Evolutionary conservation across 768 basidiomycete species (phyloP).

Genomic region (Russula sp.): DNA sequence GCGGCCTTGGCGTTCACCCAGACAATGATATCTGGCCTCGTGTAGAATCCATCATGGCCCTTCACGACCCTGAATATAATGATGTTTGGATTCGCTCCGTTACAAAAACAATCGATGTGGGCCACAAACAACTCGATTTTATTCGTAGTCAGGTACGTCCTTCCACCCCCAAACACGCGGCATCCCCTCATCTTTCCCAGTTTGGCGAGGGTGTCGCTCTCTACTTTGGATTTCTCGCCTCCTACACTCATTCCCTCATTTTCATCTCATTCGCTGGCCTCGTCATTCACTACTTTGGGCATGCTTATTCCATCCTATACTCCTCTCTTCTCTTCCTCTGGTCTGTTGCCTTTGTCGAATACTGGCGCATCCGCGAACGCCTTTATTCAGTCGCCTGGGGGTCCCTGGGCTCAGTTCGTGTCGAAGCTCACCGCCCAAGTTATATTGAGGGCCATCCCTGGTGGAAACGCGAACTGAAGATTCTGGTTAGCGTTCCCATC

Average conservation of each 20-base stretch:
- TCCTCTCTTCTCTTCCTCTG: slow-evolving; percentile 73
- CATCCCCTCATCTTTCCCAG: slow-evolving; percentile 26
- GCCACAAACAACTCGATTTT: slow-evolving; percentile 54
- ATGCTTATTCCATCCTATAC: slow-evolving; percentile 70
- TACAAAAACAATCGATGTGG: slow-evolving; percentile 36
- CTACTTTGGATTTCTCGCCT: slow-evolving; percentile 83
- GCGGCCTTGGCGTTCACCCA: slow-evolving; percentile 78
- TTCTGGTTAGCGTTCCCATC: slow-evolving; percentile 61
- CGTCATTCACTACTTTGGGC: slow-evolving; percentile 59
- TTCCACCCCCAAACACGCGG: slow-evolving; percentile 9
- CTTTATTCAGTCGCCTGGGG: slow-evolving; percentile 79
- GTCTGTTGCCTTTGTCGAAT: slow-evolving; percentile 82
- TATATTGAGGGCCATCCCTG: slow-evolving; percentile 48
- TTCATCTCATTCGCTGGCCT: slow-evolving; percentile 70
- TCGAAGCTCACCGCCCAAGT: slow-evolving; percentile 64
- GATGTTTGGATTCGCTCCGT: slow-evolving; percentile 70
- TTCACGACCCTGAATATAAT: slow-evolving; percentile 83
- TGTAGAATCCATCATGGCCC: slow-evolving; percentile 70
- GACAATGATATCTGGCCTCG: slow-evolving; percentile 68
- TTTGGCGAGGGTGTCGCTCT: slow-evolving; percentile 80
- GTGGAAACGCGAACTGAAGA: slow-evolving; percentile 68
- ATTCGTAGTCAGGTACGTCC: slow-evolving; percentile 64
- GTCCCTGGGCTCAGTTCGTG: slow-evolving; percentile 66
- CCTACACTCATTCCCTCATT: slow-evolving; percentile 73
- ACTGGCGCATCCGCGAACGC: slow-evolving; percentile 85